Evolutionary conservation across 352 stramenopile genomes (phyloP), one percentile per base, ranked within the genome.

Genomic region (Thraustotheca clavata): DNA sequence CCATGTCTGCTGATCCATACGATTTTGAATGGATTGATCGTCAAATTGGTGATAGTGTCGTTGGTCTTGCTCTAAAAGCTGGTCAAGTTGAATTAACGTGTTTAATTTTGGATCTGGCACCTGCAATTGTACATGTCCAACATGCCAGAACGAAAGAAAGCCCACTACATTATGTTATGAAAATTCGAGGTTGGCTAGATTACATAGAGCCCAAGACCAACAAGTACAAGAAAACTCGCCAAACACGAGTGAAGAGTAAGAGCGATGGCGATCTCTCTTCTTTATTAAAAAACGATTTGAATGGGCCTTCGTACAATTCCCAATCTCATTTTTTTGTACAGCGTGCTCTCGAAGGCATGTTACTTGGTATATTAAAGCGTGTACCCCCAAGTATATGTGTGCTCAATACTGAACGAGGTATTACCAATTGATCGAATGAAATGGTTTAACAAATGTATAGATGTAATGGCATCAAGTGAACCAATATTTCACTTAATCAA

Each of bases 11-110:
- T 26, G 32, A 60, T 22, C 12, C 27, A 4, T 33, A 55, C 14
- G 24, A 63, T 2, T 11, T 38, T 27, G 26, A 59, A 47, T 88
- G 76, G 77, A n/a, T 79, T 4, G 81, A 90, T 41, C 31, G 62
- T 5, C 76, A 87, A 57, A 75, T 69, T 9, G 77, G 78, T 0
- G 69, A 68, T 29, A 73, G 76, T 3, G 70, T 85, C 20, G 35
- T 69, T 0, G 71, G 76, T 39, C 35, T 91, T 31, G 79, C 80
- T 26, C 52, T 86, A 12, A 73, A 80, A 60, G 77, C 79, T 7
- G 75, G 76, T 0, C 74, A 89, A 60, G 38, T 89, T 16, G 82
- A 91, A 43, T 50, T 91, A 12, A 72, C 69, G 12, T 70, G 73
- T 3, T 55, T 88, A 57, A 66, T 91, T 11, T 52, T 91, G 20